phyloP scores from a whole-genome alignment of 148 eudicot species.

The Mesembryanthemum crystallinum region DNA sequence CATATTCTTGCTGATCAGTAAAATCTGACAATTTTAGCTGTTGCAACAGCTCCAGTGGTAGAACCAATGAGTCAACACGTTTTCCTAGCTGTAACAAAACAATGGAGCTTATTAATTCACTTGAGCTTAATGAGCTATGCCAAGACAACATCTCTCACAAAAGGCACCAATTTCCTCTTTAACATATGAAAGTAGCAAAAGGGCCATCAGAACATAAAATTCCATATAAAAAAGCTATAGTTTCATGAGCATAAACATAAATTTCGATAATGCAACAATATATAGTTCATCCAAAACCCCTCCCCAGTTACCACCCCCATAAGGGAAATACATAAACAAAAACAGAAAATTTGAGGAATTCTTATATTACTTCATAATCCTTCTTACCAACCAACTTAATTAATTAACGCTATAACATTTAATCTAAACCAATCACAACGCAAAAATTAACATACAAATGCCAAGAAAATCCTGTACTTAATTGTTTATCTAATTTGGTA shows the following conservation, averaged over 20 bases:
- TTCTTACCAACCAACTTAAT: slow-evolving; percentile 12
- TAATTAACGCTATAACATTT: neutral
- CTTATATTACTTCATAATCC: neutral
- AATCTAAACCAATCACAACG: neutral
- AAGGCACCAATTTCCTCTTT: neutral
- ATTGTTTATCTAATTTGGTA: neutral
- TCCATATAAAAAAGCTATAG: no score
- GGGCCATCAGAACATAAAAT: neutral
- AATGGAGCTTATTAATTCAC: neutral
- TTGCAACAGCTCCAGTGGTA: slow-evolving; percentile 89
- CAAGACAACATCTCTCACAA: neutral
- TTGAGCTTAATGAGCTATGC: neutral
- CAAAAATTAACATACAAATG: neutral
- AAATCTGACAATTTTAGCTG: slow-evolving; percentile 91
- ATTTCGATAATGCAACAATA: neutral
- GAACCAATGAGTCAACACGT: slow-evolving; percentile 73
- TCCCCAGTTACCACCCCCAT: neutral
- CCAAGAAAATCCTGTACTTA: neutral
- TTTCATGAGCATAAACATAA: neutral
- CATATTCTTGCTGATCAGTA: slow-evolving; percentile 74
- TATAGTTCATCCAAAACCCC: neutral
- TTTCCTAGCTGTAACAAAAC: slow-evolving; percentile 63
- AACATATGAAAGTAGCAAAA: neutral
- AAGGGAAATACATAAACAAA: neutral
- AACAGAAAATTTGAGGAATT: neutral